Conservation (phyloP, 2,329 filamentous ascomycete species). For the Trematosphaeria pertusa region DNA sequence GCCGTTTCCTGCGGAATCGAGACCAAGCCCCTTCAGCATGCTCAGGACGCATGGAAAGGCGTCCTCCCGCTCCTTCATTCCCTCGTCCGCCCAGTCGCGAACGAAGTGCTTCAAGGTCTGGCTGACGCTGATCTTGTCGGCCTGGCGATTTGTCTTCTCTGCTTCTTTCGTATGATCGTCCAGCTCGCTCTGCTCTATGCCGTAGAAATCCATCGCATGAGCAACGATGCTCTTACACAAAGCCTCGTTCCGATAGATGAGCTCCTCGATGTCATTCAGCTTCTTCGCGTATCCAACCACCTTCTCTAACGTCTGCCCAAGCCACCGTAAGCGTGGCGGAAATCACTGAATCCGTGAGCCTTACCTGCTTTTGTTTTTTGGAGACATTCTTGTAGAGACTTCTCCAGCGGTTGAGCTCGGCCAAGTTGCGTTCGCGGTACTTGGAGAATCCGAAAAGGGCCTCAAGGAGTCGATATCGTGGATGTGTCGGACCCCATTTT, state of each 20-base stretch:
- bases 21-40: too few relatives aligned
- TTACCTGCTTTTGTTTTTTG: slow-evolving; percentile 32
- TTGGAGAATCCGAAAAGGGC: too few relatives aligned
- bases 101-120: slow-evolving; percentile 66
- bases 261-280: slow-evolving; percentile 52
- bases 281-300: slow-evolving; percentile 45
- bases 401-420: slow-evolving; percentile 33
- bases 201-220: slow-evolving; percentile 57
- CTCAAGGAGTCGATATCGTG: too few relatives aligned
- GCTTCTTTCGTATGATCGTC: slow-evolving; percentile 51
- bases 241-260: slow-evolving; percentile 55
- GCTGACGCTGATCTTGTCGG: slow-evolving; percentile 58
- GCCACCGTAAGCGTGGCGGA: too few relatives aligned
- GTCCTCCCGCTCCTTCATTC: slow-evolving; percentile 54
- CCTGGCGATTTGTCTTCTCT: slow-evolving; percentile 38
- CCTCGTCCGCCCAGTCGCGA: slow-evolving; percentile 62
- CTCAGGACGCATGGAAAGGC: slow-evolving; percentile 46
- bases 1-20: not conserved
- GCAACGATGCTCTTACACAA: slow-evolving; percentile 57
- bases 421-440: too few relatives aligned
- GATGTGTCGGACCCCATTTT: too few relatives aligned
- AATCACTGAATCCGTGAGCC: not conserved
- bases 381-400: slow-evolving; percentile 27
- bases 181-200: slow-evolving; percentile 54
- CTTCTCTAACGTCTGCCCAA: slow-evolving; percentile 25